phyloP scores from a whole-genome alignment of 495 filamentous ascomycete genomes.

The Tuber indicum region DNA sequence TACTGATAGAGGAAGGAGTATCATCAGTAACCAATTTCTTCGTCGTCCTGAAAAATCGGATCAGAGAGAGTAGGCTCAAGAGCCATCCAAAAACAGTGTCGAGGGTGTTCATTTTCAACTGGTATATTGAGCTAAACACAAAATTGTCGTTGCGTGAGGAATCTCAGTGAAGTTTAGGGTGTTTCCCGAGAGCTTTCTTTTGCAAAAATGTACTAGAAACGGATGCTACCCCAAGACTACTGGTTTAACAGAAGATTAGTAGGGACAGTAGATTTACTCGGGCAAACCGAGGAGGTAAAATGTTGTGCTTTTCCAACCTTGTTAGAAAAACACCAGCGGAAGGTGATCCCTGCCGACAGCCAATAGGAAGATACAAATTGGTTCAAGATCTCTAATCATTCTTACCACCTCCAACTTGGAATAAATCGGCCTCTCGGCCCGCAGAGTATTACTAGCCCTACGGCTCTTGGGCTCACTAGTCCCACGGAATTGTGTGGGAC shows the following conservation, averaged over 20 bases:
- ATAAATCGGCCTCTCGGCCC: neutral
- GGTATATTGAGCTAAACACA: neutral
- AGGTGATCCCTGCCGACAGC: neutral
- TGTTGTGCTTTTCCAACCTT: neutral
- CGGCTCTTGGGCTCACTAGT: neutral
- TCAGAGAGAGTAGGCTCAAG: slow-evolving; percentile 11
- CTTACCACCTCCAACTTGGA: neutral
- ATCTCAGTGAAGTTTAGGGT: neutral
- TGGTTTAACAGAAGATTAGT: neutral
- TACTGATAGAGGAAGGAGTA: neutral
- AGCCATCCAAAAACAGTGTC: slow-evolving; percentile 11
- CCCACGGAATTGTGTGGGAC: neutral
- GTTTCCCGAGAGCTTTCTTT: neutral
- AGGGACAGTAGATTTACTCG: neutral
- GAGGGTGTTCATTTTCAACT: slow-evolving; percentile 3
- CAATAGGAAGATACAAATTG: neutral
- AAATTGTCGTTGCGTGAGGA: neutral
- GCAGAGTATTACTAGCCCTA: neutral
- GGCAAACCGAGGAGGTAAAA: neutral
- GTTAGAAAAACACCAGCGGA: neutral
- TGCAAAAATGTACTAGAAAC: neutral
- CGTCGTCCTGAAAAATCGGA: neutral
- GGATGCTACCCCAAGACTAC: neutral
- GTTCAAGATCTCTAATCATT: neutral
- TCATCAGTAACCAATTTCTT: slow-evolving; percentile 2